phyloP scores from a whole-genome alignment of 2,329 filamentous ascomycete species.

The Monosporascus sp. region DNA sequence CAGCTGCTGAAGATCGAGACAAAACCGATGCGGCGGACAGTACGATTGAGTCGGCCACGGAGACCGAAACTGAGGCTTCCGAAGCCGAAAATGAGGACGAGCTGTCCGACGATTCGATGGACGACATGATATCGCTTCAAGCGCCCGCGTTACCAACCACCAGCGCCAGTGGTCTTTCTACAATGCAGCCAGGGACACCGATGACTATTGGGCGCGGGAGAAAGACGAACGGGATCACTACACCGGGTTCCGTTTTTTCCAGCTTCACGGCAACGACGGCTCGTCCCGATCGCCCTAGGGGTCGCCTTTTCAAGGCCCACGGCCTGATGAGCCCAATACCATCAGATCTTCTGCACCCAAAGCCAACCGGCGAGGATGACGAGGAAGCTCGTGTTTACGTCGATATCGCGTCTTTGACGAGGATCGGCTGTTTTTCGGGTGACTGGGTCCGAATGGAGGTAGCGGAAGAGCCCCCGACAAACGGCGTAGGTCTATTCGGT shows the following conservation, averaged over 20 bases:
- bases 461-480: constrained; percentile 65
- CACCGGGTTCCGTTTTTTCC: constrained; percentile 84
- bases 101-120: constrained; percentile 83
- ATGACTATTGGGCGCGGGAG: constrained; percentile 63
- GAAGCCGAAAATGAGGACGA: constrained; percentile 64
- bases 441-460: constrained; percentile 90
- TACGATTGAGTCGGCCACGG: constrained; percentile 52
- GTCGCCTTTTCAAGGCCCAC: constrained; percentile 79
- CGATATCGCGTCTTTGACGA: constrained; percentile 76
- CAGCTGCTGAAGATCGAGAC: constrained; percentile 76
- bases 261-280: constrained; percentile 81
- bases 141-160: constrained; percentile 74
- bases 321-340: constrained; percentile 68
- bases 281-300: constrained; percentile 64
- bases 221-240: constrained; percentile 66
- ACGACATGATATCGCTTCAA: constrained; percentile 87
- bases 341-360: constrained; percentile 77
- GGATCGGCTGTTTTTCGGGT: constrained; percentile 93
- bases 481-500: constrained; percentile 61
- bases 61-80: constrained; percentile 59
- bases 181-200: constrained; percentile 75
- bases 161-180: constrained; percentile 72
- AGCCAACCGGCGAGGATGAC: constrained; percentile 70
- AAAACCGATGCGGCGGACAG: constrained; percentile 55
- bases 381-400: constrained; percentile 88